Evolutionary conservation across 768 basidiomycete genomes (phyloP), one percentile per base, ranked within the genome.

Genomic region (Imleria badia): DNA sequence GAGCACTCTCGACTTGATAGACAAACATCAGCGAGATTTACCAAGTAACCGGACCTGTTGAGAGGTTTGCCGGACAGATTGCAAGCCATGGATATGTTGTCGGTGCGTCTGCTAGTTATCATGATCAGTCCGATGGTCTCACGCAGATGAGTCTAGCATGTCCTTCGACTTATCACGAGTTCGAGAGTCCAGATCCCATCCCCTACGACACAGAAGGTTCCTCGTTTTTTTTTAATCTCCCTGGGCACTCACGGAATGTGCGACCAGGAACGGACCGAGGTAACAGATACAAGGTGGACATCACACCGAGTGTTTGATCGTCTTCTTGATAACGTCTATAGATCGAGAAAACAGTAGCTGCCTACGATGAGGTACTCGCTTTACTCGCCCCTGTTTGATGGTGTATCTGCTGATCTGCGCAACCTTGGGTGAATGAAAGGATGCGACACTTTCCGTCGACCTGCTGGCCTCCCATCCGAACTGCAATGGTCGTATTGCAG

Each of bases 21-120:
- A n/a, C 11, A 31, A 22, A 22, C 22, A 51, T 36, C 64, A 94
- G 92, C 64, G 94, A 96, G 75, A 98, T 98, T 51, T 98, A 97
- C 68, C 91, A 92, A 69, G 93, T 95, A 2, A 95, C 92, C n/a
- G 93, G 93, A 0, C 94, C 94, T 34, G 94, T 96, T n/a, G 94
- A 95, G 68, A 83, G 94, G 46, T 93, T 91, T 66, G 89, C 89
- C 0, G 85, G 88, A 14, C 88, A 90, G 73, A 92, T 94, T 60
- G 92, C 91, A 10, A 91, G 87, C 57, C 87, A 92, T 30, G 91
- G 91, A 59, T 91, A 82, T 60, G 81, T 93, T 44, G 89, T 91
- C 12, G 91, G 91, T 89, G 50, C 29, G 85, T 68, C 20, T 14
- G 34, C 35, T 29, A 30, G 34, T 34, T 29, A 26, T 45, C 46